phyloP scores from a whole-genome alignment of 2,329 filamentous ascomycete species.

The Passalora sequoiae region DNA sequence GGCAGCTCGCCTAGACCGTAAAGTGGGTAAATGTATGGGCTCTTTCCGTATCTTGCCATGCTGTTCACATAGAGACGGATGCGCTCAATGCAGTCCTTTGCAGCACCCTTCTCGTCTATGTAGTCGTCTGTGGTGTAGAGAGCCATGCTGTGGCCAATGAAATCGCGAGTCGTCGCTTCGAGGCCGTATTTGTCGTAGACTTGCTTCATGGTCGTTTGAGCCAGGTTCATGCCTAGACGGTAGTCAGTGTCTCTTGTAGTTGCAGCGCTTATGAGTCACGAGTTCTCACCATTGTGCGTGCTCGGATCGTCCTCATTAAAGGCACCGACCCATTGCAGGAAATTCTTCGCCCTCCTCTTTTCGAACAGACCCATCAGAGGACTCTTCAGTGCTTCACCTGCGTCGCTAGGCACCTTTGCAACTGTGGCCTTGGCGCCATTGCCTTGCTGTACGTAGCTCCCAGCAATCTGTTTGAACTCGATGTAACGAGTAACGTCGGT shows the following conservation, averaged over 20 bases:
- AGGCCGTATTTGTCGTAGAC: slow-evolving; percentile 97
- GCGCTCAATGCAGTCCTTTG: slow-evolving; percentile 80
- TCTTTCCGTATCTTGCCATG: slow-evolving; percentile 95
- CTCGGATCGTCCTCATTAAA: slow-evolving; percentile 76
- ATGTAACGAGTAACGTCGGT: slow-evolving; percentile 64
- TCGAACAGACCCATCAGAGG: slow-evolving; percentile 96
- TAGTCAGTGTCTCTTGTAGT: slow-evolving; percentile 12
- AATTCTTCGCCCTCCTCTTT: slow-evolving; percentile 94
- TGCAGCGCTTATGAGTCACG: background rate
- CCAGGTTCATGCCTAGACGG: slow-evolving; percentile 65
- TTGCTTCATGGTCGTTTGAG: slow-evolving; percentile 86
- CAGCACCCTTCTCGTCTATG: slow-evolving; percentile 65
- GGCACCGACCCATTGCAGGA: slow-evolving; percentile 88
- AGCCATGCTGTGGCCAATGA: slow-evolving; percentile 97
- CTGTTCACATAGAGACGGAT: slow-evolving; percentile 97
- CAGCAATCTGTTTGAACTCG: slow-evolving; percentile 65
- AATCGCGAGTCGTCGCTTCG: slow-evolving; percentile 83
- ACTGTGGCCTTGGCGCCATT: slow-evolving; percentile 77
- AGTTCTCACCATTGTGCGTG: slow-evolving; percentile 73
- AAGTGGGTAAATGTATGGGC: slow-evolving; percentile 97
- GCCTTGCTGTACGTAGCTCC: slow-evolving; percentile 93
- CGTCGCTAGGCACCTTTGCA: slow-evolving; percentile 94
- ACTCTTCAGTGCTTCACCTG: slow-evolving; percentile 81
- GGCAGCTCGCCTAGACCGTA: slow-evolving; percentile 96
- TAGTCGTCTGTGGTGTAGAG: slow-evolving; percentile 89